A percentile compares a stretch with the other conserved stretches of the same genome.
These are phyloP conservation scores for Falciphora oryzae DNA, from an alignment of 2,329 filamentous ascomycete genomes.

Conservation along the genomic window DNA sequence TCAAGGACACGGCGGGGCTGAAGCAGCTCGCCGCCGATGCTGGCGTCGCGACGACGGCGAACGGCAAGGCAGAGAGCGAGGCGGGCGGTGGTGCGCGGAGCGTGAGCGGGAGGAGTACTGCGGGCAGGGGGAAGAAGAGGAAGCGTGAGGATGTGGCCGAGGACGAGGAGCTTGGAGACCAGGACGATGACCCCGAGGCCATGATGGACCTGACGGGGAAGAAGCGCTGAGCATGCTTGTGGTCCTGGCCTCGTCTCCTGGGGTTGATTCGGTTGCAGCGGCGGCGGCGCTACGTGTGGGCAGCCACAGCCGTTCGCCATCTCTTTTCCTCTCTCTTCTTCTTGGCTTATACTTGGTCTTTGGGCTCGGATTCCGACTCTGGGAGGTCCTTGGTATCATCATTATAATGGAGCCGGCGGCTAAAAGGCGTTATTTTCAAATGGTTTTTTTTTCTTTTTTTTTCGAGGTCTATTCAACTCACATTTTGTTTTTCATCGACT, in stretches of 20 bases:
- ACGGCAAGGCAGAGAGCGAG: slow-evolving; percentile 11
- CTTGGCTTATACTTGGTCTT: not conserved
- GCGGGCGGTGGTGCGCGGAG: slow-evolving; percentile 7
- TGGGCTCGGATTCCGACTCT: no score
- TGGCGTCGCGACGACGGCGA: slow-evolving; percentile 11
- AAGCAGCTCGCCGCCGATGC: slow-evolving; percentile 17
- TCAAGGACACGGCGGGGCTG: slow-evolving; percentile 21
- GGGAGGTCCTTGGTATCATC: no score
- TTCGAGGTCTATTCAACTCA: no score
- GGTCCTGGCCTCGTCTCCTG: not conserved
- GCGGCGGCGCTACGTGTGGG: no score
- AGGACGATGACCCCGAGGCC: slow-evolving; percentile 13
- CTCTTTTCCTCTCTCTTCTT: not conserved
- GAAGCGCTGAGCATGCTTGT: slow-evolving; percentile 9
- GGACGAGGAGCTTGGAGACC: slow-evolving; percentile 17
- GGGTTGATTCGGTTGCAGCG: no score
- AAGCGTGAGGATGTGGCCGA: slow-evolving; percentile 16
- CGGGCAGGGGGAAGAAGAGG: slow-evolving; percentile 16
- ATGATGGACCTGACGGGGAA: slow-evolving; percentile 13
- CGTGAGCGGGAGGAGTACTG: slow-evolving; percentile 13
- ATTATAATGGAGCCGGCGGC: no score
- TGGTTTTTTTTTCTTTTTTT: no score
- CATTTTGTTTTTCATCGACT: no score
- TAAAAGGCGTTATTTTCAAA: no score
- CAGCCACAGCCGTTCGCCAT: no score